phyloP scores from a whole-genome alignment of 2,329 filamentous ascomycete genomes.

The Penicillium sumatraense region DNA sequence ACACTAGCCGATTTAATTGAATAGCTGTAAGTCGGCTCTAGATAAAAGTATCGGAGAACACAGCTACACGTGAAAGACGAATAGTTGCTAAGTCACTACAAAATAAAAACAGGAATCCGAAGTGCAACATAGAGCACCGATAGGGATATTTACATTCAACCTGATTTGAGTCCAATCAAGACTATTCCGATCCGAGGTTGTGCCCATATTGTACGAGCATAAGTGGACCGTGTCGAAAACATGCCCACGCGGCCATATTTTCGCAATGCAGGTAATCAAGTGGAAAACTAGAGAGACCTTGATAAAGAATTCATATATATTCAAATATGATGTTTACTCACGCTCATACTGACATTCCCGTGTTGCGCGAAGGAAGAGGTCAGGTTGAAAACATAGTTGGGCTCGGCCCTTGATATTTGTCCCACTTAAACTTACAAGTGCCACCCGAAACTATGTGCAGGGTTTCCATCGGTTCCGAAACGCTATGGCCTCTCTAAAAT shows the following conservation, averaged over 20 bases:
- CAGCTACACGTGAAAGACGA: constrained; percentile 12
- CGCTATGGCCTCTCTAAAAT: constrained; percentile 11
- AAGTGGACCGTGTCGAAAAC: background rate
- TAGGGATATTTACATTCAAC: constrained; percentile 14
- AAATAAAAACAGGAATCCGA: constrained; percentile 13
- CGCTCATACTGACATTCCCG: background rate
- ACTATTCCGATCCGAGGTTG: constrained; percentile 21
- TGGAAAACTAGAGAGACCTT: background rate
- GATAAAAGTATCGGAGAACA: constrained; percentile 19
- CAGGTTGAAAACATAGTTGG: constrained; percentile 14
- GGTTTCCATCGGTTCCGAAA: constrained; percentile 14
- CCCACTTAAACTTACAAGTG: constrained; percentile 15
- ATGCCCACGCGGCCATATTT: constrained; percentile 5
- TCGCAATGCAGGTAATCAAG: background rate
- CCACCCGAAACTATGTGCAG: constrained; percentile 8
- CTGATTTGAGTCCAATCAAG: constrained; percentile 18
- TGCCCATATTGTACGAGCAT: constrained; percentile 12
- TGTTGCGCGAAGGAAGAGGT: constrained; percentile 3
- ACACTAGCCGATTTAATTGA: too few relatives aligned
- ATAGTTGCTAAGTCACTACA: background rate
- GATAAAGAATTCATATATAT: background rate
- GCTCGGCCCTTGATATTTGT: constrained; percentile 18
- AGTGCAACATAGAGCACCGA: constrained; percentile 1
- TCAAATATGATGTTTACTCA: background rate
- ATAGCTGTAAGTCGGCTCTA: background rate